These are phyloP conservation scores for Zygoascus ofunaensis DNA, from an alignment of 805 yeast species.

Conservation along the genomic window DNA sequence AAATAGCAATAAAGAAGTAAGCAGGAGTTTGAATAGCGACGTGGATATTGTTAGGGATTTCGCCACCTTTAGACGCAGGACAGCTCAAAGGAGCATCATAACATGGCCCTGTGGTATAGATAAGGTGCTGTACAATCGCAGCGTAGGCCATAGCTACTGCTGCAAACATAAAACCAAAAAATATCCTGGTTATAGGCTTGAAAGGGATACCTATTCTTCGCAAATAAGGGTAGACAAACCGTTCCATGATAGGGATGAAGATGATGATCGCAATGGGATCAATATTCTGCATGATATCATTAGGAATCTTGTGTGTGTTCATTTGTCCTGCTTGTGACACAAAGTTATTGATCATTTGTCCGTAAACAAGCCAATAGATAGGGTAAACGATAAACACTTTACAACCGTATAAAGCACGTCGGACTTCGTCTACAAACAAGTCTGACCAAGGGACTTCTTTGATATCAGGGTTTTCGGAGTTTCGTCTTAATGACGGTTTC, in stretches of 20 bases:
- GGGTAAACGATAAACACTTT: constrained; percentile 64
- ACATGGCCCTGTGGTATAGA: constrained; percentile 68
- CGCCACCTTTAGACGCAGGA: constrained; percentile 31
- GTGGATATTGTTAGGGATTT: constrained; percentile 46
- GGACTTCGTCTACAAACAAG: constrained; percentile 64
- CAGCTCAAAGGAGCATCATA: constrained; percentile 54
- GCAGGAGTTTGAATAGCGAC: constrained; percentile 69
- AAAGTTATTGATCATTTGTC: constrained; percentile 65
- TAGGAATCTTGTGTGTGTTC: constrained; percentile 71
- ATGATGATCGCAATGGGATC: constrained; percentile 68
- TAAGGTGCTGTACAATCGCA: constrained; percentile 61
- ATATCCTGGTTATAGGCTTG: constrained; percentile 64
- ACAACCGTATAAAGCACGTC: constrained; percentile 58
- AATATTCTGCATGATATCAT: constrained; percentile 67
- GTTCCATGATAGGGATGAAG: constrained; percentile 67
- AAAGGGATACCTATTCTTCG: constrained; percentile 43
- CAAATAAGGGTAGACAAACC: constrained; percentile 45
- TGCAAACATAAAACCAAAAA: constrained; percentile 59
- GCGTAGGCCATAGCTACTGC: constrained; percentile 63
- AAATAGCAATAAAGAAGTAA: constrained; percentile 60
- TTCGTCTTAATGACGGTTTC: constrained; percentile 47
- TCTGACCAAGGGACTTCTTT: constrained; percentile 48
- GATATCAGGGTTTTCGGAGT: constrained; percentile 24
- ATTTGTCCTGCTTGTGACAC: constrained; percentile 66
- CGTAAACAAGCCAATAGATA: constrained; percentile 64